These are phyloP conservation scores for Debaryomyces subglobosus DNA, from an alignment of 1,139 yeast species.

Conservation along the genomic window DNA sequence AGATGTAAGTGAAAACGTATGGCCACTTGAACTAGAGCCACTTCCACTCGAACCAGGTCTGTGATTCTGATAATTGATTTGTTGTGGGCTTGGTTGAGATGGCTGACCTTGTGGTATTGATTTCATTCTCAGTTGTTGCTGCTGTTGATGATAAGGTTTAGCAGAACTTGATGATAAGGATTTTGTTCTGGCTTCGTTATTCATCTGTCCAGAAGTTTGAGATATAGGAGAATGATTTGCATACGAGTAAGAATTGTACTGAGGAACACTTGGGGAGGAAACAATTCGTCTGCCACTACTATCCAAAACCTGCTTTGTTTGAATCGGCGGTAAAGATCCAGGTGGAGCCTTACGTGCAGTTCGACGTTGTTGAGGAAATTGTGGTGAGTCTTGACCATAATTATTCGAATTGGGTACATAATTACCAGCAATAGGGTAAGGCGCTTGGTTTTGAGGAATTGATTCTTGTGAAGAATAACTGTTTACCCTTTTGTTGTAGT, in stretches of 20 bases:
- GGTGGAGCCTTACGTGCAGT: constrained; percentile 15
- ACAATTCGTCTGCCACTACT: constrained; percentile 26
- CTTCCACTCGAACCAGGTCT: constrained; percentile 23
- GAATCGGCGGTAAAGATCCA: constrained; percentile 23
- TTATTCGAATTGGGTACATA: constrained; percentile 4
- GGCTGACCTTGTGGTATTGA: constrained; percentile 10
- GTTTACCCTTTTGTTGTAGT: background rate
- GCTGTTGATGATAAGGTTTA: constrained; percentile 18
- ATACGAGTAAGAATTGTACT: constrained; percentile 10
- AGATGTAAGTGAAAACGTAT: constrained; percentile 43
- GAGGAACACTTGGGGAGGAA: constrained; percentile 27
- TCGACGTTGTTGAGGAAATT: constrained; percentile 13
- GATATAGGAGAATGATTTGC: constrained; percentile 14
- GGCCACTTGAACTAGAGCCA: constrained; percentile 29
- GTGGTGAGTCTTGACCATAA: constrained; percentile 6
- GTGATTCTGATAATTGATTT: constrained; percentile 12
- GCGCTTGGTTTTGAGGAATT: constrained; percentile 11
- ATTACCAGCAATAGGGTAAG: constrained; percentile 11
- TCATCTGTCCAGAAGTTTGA: constrained; percentile 12
- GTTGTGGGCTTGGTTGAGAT: constrained; percentile 12
- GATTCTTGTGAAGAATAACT: constrained; percentile 6
- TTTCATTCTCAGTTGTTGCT: constrained; percentile 19
- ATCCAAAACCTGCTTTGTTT: constrained; percentile 16
- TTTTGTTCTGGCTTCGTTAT: constrained; percentile 24
- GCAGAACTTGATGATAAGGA: constrained; percentile 27